Conservation (phyloP, 768 basidiomycete genomes). For the Xanthoconium stramineum region DNA sequence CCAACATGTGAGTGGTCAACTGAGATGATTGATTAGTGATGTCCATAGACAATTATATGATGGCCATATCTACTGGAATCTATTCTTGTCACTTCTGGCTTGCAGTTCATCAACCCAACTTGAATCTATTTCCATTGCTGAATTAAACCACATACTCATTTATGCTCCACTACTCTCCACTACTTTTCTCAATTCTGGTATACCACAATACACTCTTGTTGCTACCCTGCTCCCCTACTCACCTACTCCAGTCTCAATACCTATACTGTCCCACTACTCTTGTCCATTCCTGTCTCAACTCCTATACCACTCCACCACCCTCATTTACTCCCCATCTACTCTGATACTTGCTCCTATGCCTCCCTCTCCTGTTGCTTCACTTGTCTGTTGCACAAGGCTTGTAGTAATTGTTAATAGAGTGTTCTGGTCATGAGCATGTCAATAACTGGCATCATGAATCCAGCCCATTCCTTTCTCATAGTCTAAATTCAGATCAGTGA, state of each 20-base stretch:
- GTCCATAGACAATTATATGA: neutral
- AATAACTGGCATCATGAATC: neutral
- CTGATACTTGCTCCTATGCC: too few relatives aligned
- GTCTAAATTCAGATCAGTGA: neutral
- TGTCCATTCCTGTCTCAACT: too few relatives aligned
- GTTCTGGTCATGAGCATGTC: neutral
- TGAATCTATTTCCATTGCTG: neutral
- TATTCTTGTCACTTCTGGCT: neutral
- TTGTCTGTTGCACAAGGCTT: neutral
- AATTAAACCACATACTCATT: neutral
- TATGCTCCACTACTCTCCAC: neutral
- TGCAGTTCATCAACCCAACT: neutral
- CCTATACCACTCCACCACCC: neutral
- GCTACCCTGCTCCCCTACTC: too few relatives aligned
- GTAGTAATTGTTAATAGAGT: neutral
- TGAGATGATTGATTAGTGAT: neutral
- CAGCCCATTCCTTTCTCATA: neutral
- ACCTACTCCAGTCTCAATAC: too few relatives aligned
- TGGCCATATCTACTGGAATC: neutral
- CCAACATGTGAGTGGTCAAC: neutral
- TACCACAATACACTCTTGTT: too few relatives aligned
- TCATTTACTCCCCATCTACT: neutral
- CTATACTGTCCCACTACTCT: too few relatives aligned
- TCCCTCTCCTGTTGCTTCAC: neutral
- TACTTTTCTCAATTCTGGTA: too few relatives aligned